Conservation (phyloP, 208 protist genomes). For the Leishmania mexicana region DNA sequence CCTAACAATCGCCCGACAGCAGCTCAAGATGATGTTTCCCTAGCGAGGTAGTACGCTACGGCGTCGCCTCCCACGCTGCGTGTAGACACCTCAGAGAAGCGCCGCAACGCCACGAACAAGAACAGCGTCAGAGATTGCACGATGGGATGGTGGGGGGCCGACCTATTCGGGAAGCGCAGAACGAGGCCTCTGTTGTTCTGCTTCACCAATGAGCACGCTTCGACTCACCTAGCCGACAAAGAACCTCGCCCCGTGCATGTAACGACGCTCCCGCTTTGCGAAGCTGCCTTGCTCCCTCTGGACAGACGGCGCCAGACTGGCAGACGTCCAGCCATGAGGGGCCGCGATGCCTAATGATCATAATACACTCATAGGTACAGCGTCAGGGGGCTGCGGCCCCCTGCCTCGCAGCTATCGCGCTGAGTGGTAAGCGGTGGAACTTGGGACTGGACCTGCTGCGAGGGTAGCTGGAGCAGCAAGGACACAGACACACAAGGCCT, state of each 20-base stretch:
- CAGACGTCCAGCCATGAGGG: background rate
- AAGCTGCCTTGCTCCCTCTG: background rate
- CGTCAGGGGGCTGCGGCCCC: background rate
- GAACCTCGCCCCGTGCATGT: background rate
- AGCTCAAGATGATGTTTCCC: conserved; percentile 61
- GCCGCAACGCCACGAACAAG: background rate
- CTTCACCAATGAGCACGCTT: background rate
- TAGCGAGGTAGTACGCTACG: conserved; percentile 1
- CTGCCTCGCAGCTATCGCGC: background rate
- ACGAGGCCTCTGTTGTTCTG: background rate
- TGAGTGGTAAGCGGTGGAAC: background rate
- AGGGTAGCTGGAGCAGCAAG: background rate
- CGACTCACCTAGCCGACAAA: background rate
- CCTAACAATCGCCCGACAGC: conserved; percentile 43
- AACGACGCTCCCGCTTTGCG: background rate
- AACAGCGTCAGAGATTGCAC: too few relatives aligned
- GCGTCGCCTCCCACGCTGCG: background rate
- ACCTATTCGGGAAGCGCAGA: background rate
- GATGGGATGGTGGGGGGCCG: background rate
- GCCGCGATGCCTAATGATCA: background rate
- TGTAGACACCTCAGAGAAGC: background rate
- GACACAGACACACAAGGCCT: background rate
- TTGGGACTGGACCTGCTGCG: background rate
- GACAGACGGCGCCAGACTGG: background rate
- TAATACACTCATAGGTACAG: background rate